phyloP scores from a whole-genome alignment of 2,329 filamentous ascomycete genomes.

The Westerdykella aurantiaca region DNA sequence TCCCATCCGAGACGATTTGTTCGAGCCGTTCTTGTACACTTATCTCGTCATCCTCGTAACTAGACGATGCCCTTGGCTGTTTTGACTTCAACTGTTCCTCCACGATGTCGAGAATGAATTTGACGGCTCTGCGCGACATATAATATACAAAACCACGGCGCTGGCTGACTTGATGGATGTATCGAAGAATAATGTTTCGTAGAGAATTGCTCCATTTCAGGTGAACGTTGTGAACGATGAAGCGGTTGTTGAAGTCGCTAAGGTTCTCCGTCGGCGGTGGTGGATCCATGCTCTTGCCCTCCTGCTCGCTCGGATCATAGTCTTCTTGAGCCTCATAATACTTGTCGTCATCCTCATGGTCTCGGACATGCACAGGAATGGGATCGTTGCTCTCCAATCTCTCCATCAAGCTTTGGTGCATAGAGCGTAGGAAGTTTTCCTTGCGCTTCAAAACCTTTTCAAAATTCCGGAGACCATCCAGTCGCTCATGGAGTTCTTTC shows the following conservation, averaged over 20 bases:
- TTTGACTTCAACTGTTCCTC: constrained; percentile 77
- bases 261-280: constrained; percentile 73
- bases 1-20: constrained; percentile 76
- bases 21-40: constrained; percentile 60
- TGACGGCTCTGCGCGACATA: constrained; percentile 88
- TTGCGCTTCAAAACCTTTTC: constrained; percentile 53
- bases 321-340: constrained; percentile 50
- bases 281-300: constrained; percentile 53
- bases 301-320: constrained; percentile 44
- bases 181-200: constrained; percentile 91
- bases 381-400: constrained; percentile 55
- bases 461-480: constrained; percentile 52
- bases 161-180: constrained; percentile 96
- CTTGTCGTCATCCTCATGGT: constrained; percentile 41
- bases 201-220: constrained; percentile 97
- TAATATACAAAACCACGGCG: constrained; percentile 96
- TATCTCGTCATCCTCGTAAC: constrained; percentile 15
- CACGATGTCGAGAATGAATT: constrained; percentile 96
- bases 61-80: constrained; percentile 23
- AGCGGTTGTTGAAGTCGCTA: constrained; percentile 95
- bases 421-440: constrained; percentile 53
- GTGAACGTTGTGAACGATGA: constrained; percentile 96
- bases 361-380: constrained; percentile 38
- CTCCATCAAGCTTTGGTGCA: constrained; percentile 53
- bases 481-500: constrained; percentile 50